Conservation (phyloP, 2,329 filamentous ascomycete species). For the Fusarium pseudograminearum region DNA sequence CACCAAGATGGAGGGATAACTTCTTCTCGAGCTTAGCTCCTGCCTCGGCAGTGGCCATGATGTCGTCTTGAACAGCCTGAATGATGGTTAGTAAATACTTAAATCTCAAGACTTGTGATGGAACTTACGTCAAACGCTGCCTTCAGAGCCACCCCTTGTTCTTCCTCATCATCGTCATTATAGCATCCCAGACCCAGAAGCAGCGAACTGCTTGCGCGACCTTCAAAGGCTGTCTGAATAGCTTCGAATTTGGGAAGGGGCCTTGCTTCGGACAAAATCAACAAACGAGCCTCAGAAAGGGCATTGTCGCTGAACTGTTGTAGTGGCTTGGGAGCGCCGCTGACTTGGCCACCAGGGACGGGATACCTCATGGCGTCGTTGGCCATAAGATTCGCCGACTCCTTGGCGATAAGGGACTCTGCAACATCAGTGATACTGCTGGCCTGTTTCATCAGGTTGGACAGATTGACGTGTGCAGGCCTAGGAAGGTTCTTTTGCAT, state of each 20-base stretch:
- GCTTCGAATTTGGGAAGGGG: constrained; percentile 61
- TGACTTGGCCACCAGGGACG: constrained; percentile 74
- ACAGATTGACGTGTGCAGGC: constrained; percentile 78
- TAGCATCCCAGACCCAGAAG: constrained; percentile 87
- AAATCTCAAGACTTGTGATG: not conserved
- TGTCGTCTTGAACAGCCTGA: constrained; percentile 77
- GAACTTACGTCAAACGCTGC: constrained; percentile 78
- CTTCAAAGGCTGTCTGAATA: constrained; percentile 66
- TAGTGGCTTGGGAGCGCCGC: constrained; percentile 70
- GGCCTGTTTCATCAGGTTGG: constrained; percentile 73
- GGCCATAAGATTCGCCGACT: constrained; percentile 83
- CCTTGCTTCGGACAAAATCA: constrained; percentile 78
- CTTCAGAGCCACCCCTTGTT: constrained; percentile 71
- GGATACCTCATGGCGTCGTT: constrained; percentile 83
- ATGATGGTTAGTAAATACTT: constrained; percentile 32
- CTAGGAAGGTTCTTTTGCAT: constrained; percentile 86
- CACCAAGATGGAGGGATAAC: constrained; percentile 85
- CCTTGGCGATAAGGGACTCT: constrained; percentile 77
- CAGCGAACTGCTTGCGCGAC: constrained; percentile 65
- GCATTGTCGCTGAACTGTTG: constrained; percentile 76
- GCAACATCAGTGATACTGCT: constrained; percentile 71
- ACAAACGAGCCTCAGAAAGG: constrained; percentile 79
- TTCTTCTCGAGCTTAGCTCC: constrained; percentile 95
- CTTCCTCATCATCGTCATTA: constrained; percentile 79
- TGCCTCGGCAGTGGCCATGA: constrained; percentile 79